Evolutionary conservation across 208 protist genomes (phyloP), one percentile per base, ranked within the genome.

Genomic region (Wallacemonas rigidus): DNA sequence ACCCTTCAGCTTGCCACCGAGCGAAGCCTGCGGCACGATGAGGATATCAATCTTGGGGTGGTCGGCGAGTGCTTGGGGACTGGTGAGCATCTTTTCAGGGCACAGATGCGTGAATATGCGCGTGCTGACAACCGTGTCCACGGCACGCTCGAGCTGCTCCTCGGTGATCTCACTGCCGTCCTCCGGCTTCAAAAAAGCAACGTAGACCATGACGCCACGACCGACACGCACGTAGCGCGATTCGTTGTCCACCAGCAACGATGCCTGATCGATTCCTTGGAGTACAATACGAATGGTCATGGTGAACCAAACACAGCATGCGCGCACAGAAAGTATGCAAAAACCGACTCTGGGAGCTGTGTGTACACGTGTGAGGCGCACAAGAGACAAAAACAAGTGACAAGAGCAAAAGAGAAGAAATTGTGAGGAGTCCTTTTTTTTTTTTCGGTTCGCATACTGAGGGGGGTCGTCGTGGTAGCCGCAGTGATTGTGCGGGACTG

Each of bases 1-100:
- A 1, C 89, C 87, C 69, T 95, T 87, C 48, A 94, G 61, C 71
- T 91, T 95, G 14, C 92, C 92, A n/a, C 87, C 89, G 15, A 97
- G 82, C 7, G 90, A 90, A 8, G 92, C 92, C 70, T 97, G 92
- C 38, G 92, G 92, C 9, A 97, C 84, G 43, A 97, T 80, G 14
- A 95, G 67, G 61, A 95, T 85, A 72, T 97, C 92, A 60, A 86
- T 78, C 15, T 77, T 68, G 0, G 74, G 82, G 70, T 62, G 76
- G 36, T 92, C 82, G 14, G 61, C 72, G 11, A 95, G 78, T 11
- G 85, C 73, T 57, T 83, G 78, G 39, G 88, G 67, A 2, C 61
- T 76, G 7, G 77, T 86, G 40, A 80, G 54, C 80, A 86, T 86
- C 58, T 78, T 77, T 70, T 85, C 80, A 3, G 84, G 76, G 26